Percentiles rank a stretch among this genome's conserved stretches.
Conservation (phyloP, 164 flowering plant genomes). For the Macadamia tetraphylla region DNA sequence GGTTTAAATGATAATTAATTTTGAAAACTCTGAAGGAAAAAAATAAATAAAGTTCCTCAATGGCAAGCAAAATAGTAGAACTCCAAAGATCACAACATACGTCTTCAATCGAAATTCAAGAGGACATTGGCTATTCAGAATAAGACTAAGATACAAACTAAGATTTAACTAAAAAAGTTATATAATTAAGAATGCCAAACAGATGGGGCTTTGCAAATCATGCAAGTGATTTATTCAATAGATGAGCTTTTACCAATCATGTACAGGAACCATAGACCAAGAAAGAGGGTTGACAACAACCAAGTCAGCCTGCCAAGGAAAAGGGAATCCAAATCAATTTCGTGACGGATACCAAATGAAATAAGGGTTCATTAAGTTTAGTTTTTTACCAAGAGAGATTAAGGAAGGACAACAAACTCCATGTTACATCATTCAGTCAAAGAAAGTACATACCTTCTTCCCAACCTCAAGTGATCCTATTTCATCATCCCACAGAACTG, state of each 20-base stretch:
- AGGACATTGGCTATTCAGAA: neutral
- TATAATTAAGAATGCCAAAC: neutral
- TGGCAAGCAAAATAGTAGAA: neutral
- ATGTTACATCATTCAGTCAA: neutral
- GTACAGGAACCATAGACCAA: conserved; percentile 86
- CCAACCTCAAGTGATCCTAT: conserved; percentile 86
- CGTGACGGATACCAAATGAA: too few relatives aligned
- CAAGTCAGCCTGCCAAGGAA: conserved; percentile 64
- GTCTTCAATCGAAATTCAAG: neutral
- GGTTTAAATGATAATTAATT: neutral
- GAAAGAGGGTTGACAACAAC: conserved; percentile 60
- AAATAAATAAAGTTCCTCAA: neutral
- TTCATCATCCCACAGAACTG: conserved; percentile 87
- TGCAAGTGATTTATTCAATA: neutral
- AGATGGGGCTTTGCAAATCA: neutral
- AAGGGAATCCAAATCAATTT: neutral
- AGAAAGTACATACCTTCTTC: conserved; percentile 51
- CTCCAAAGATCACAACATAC: neutral
- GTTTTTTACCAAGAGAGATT: neutral
- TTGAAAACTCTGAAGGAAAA: too few relatives aligned
- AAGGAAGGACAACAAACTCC: neutral
- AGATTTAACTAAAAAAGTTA: too few relatives aligned
- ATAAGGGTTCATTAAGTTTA: too few relatives aligned
- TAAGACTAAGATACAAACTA: too few relatives aligned
- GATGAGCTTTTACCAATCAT: conserved; percentile 55